phyloP scores from a whole-genome alignment of 768 basidiomycete species.

The Russula dissimulans region DNA sequence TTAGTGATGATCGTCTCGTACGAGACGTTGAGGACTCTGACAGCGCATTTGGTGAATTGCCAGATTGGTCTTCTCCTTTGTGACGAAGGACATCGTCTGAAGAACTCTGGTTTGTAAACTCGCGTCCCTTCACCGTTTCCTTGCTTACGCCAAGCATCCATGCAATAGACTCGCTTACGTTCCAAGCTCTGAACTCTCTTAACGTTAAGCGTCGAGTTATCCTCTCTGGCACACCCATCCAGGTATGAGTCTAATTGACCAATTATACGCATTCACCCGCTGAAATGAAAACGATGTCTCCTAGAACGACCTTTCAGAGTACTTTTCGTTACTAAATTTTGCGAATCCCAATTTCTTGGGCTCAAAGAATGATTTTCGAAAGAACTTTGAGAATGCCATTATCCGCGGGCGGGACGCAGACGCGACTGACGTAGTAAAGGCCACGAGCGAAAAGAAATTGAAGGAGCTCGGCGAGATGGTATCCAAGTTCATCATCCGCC shows the following conservation, averaged over 20 bases:
- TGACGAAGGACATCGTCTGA: conserved; percentile 94
- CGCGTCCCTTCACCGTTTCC: conserved; percentile 10
- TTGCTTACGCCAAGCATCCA: neutral
- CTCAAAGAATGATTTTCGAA: conserved; percentile 81
- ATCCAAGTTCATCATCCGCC: conserved; percentile 88
- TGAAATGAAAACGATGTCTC: neutral
- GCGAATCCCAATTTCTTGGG: conserved; percentile 89
- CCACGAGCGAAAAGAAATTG: conserved; percentile 79
- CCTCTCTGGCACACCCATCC: conserved; percentile 88
- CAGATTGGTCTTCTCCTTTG: conserved; percentile 88
- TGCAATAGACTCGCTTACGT: conserved; percentile 70
- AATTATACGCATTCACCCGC: neutral
- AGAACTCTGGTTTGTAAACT: conserved; percentile 72
- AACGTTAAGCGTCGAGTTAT: conserved; percentile 89
- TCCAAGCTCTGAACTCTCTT: conserved; percentile 70
- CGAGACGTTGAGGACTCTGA: conserved; percentile 81
- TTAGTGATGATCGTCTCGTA: conserved; percentile 98
- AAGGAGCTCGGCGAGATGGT: conserved; percentile 84
- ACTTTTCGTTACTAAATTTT: conserved; percentile 88
- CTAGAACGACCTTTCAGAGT: conserved; percentile 89
- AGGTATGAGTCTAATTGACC: conserved; percentile 35
- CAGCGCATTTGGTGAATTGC: conserved; percentile 65
- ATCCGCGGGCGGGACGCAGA: conserved; percentile 85
- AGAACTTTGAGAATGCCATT: conserved; percentile 90
- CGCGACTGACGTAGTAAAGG: conserved; percentile 69